Percentiles rank a stretch among this genome's conserved stretches.
phyloP scores from a whole-genome alignment of 2,329 filamentous ascomycete species.

The Ophiocordyceps camponoti-rufipedis region DNA sequence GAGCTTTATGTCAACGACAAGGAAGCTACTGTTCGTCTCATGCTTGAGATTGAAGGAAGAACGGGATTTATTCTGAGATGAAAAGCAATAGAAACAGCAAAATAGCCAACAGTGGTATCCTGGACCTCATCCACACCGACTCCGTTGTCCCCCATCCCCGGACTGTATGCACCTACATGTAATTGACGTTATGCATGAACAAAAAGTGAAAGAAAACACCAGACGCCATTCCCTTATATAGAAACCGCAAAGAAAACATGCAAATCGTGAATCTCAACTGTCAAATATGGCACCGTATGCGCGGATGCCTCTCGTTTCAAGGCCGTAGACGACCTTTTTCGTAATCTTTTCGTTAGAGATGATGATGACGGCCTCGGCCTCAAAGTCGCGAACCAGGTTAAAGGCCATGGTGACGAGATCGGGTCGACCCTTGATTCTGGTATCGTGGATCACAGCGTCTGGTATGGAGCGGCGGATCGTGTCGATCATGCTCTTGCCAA shows the following conservation, averaged over 20 bases:
- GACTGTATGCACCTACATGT: too few relatives aligned
- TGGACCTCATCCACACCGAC: not conserved
- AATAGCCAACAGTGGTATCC: not conserved
- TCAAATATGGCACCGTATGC: constrained; percentile 65
- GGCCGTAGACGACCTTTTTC: constrained; percentile 46
- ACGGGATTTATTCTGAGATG: not conserved
- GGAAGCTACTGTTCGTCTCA: not conserved
- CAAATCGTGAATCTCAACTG: constrained; percentile 9
- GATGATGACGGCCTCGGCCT: constrained; percentile 52
- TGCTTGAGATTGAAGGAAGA: not conserved
- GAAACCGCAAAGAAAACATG: not conserved
- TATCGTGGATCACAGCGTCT: constrained; percentile 50
- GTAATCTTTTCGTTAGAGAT: constrained; percentile 55
- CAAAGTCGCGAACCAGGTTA: constrained; percentile 36
- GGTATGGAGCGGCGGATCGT: constrained; percentile 39
- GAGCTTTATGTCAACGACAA: not conserved
- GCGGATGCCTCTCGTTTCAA: constrained; percentile 46
- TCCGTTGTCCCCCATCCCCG: too few relatives aligned
- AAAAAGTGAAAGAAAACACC: too few relatives aligned
- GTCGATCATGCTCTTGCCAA: constrained; percentile 36
- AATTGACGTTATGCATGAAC: not conserved
- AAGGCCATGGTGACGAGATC: constrained; percentile 32
- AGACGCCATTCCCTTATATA: too few relatives aligned
- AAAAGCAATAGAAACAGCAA: not conserved
- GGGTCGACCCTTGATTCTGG: constrained; percentile 36